Evolutionary conservation across 768 basidiomycete genomes (phyloP), one percentile per base, ranked within the genome.

Genomic region (Amanita fuliginea): DNA sequence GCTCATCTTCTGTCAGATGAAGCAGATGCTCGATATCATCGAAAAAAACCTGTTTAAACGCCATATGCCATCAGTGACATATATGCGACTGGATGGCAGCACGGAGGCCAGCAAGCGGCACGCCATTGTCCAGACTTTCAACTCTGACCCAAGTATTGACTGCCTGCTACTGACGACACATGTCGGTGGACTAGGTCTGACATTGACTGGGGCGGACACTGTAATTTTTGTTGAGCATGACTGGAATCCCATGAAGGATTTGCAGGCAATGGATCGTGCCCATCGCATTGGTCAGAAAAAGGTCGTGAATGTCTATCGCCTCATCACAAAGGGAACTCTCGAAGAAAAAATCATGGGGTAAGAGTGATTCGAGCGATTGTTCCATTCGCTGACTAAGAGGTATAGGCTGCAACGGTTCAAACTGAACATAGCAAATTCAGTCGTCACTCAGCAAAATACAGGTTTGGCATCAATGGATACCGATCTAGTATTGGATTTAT

Each of bases 301-400:
- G 65, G 95, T 98, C 11, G 96, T 99, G 24, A 98, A 98, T 57
- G 96, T 99, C 4, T 99, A 99, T 68, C 85, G 96, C 13, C 69
- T 99, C 46, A 91, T 99, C 57, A 98, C 94, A 10, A 87, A 94
- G 61, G 96, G 94, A 10, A 99, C 96, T 0, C 64, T 99, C 34
- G 96, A 99, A 64, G 96, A 98, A 65, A 98, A 98, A 67, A 99
- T 99, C 55, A 99, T 99, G 96, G 96, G 96, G 92, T 96, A 64
- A 55, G 82, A 8, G 55, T 19, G 33, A 43, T 28, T 32, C 41
- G 18, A 16, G 19, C 34, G 30, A 11, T 8, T 30, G 39, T 8
- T 45, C 52, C 39, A 45, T 57, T 54, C 30, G n/a, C 54, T 53
- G 26, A 16, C 24, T 2, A 28, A 34, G 7, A 18, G 19, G 4